These are phyloP conservation scores for Trichoderma semiorbis DNA, from an alignment of 2,329 filamentous ascomycete genomes.

Conservation along the genomic window DNA sequence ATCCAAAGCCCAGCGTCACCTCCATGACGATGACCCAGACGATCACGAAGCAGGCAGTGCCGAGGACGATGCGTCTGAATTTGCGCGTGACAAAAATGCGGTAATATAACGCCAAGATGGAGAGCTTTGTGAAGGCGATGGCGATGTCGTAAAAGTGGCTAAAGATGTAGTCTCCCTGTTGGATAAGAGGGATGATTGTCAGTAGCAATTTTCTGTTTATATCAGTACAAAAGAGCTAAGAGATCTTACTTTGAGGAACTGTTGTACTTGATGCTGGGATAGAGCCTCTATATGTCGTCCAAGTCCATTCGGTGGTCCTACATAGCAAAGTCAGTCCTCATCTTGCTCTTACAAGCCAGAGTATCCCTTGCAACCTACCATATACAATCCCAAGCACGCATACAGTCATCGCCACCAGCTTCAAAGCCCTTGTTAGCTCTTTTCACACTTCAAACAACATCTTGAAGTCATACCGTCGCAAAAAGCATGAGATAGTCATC, in stretches of 20 bases:
- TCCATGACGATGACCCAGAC: constrained; percentile 19
- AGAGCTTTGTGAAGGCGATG: constrained; percentile 20
- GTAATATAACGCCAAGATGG: constrained; percentile 18
- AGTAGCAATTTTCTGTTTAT: background rate
- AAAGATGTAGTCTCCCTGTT: constrained; percentile 20
- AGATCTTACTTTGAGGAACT: constrained; percentile 1
- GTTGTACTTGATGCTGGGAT: background rate
- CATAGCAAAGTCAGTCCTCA: background rate
- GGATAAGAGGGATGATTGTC: background rate
- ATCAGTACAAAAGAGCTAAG: too few relatives aligned
- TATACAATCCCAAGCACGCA: constrained; percentile 14
- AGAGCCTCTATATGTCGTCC: constrained; percentile 18
- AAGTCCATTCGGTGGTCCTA: constrained; percentile 17
- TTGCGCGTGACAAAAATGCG: constrained; percentile 17
- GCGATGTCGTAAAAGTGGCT: constrained; percentile 21
- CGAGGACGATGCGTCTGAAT: constrained; percentile 14
- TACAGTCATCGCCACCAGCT: constrained; percentile 7
- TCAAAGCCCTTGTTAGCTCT: background rate
- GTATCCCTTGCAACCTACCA: background rate
- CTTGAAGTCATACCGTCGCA: constrained; percentile 14
- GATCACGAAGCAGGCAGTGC: constrained; percentile 14
- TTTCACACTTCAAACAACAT: background rate
- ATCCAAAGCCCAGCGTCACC: constrained; percentile 20
- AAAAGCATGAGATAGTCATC: constrained; percentile 22
- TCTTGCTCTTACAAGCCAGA: background rate